A percentile compares a stretch with the other conserved stretches of the same genome.
These are phyloP conservation scores for Forsythia suspensa DNA, from an alignment of 257 asterid genomes.

Conservation along the genomic window DNA sequence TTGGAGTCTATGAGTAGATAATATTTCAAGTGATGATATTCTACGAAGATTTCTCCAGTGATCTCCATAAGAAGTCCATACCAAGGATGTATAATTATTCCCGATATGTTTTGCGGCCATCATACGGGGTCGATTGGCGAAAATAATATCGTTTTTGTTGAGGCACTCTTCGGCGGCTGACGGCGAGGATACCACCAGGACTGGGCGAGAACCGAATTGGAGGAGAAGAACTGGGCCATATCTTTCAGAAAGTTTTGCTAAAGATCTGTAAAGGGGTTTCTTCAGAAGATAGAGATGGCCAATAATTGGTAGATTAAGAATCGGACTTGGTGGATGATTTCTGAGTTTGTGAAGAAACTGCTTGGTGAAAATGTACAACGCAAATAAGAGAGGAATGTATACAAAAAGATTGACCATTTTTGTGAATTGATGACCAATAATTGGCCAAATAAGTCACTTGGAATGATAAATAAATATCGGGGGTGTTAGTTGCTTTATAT, in stretches of 20 bases:
- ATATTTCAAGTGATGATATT: slow-evolving; percentile 33
- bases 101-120: slow-evolving; percentile 45
- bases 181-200: slow-evolving; percentile 36
- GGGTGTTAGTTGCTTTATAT: too few relatives aligned
- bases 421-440: not conserved
- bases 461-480: too few relatives aligned
- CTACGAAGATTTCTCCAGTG: slow-evolving; percentile 47
- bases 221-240: slow-evolving; percentile 40
- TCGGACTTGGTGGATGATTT: slow-evolving; percentile 45
- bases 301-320: slow-evolving; percentile 31
- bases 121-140: slow-evolving; percentile 39
- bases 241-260: slow-evolving; percentile 26
- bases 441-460: too few relatives aligned
- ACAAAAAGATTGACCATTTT: not conserved
- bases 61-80: slow-evolving; percentile 48
- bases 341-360: slow-evolving; percentile 15
- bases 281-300: slow-evolving; percentile 45
- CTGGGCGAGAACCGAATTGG: slow-evolving; percentile 39
- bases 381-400: slow-evolving; percentile 1
- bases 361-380: slow-evolving; percentile 19
- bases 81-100: slow-evolving; percentile 30
- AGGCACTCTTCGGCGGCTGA: slow-evolving; percentile 38
- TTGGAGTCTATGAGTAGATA: slow-evolving; percentile 34
- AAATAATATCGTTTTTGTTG: slow-evolving; percentile 28
- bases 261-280: slow-evolving; percentile 36